phyloP scores from a whole-genome alignment of 163 green algal species.

The Scenedesmus sp. region DNA sequence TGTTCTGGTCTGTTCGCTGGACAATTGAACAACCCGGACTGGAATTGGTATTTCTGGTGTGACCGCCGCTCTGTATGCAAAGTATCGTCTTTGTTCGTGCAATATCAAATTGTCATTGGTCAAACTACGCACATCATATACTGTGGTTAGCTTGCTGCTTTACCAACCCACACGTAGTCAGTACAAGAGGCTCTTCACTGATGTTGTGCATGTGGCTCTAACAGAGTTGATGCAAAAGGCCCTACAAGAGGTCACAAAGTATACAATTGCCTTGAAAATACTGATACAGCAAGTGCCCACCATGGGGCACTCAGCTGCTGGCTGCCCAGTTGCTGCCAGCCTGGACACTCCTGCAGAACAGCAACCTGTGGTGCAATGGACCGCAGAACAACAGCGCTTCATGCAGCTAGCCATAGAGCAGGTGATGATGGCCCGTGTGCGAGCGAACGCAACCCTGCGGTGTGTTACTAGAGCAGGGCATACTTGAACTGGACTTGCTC shows the following conservation, averaged over 20 bases:
- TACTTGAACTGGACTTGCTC: background rate
- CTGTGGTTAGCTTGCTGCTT: background rate
- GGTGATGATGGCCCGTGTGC: conserved; percentile 39
- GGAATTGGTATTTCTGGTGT: conserved; percentile 3
- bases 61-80: background rate
- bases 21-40: background rate
- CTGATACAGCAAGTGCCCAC: background rate
- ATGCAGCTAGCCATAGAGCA: conserved; percentile 76
- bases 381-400: conserved; percentile 59
- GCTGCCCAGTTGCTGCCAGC: background rate
- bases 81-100: background rate
- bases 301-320: background rate
- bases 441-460: background rate
- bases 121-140: background rate
- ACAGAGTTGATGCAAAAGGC: background rate
- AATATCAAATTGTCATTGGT: background rate
- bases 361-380: conserved; percentile 45
- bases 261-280: background rate
- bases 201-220: background rate
- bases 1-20: background rate
- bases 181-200: background rate
- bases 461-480: too few relatives aligned
- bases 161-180: background rate
- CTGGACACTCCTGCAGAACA: background rate
- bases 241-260: background rate